phyloP scores from a whole-genome alignment of 129 eudicot species.

The Centella asiatica region DNA sequence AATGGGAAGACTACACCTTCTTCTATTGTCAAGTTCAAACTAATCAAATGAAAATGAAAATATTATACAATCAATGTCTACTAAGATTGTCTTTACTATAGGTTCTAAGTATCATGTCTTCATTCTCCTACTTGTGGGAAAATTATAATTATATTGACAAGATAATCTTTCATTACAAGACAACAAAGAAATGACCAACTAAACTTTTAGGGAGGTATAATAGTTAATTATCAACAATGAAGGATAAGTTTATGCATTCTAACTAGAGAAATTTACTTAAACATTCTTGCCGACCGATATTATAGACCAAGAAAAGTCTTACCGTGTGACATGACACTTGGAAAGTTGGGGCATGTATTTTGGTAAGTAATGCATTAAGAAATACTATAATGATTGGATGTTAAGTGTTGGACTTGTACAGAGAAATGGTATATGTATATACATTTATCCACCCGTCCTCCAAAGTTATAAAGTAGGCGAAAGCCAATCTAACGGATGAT shows the following conservation, averaged over 20 bases:
- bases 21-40: background rate
- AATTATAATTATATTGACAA: background rate
- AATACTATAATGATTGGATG: no score
- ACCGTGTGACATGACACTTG: conserved; percentile 12
- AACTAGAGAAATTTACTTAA: background rate
- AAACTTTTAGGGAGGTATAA: background rate
- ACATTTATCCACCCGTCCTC: no score
- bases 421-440: no score
- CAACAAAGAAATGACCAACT: conserved; percentile 6
- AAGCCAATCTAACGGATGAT: no score
- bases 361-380: no score
- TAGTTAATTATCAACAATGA: background rate
- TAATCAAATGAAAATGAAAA: no score
- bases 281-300: conserved; percentile 8
- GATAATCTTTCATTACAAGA: conserved; percentile 1
- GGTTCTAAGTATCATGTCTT: conserved; percentile 7
- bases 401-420: no score
- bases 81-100: conserved; percentile 9
- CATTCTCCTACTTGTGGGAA: conserved; percentile 4
- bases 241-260: background rate
- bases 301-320: background rate
- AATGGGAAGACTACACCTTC: background rate
- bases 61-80: conserved; percentile 1
- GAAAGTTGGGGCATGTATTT: background rate
- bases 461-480: no score